These are phyloP conservation scores for Macrolepiota albuminosa DNA, from an alignment of 768 basidiomycete genomes.

Conservation along the genomic window DNA sequence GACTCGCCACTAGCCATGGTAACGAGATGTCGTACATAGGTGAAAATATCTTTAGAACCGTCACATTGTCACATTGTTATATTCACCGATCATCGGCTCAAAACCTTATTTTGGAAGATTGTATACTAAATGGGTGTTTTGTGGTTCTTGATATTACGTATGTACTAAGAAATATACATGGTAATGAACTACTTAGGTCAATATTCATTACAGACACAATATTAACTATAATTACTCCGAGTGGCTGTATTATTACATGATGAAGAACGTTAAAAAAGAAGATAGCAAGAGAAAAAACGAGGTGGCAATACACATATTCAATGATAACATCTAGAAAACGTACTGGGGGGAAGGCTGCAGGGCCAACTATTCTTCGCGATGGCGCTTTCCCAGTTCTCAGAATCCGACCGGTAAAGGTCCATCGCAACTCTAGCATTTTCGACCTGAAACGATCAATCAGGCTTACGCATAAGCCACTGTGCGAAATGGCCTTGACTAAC, in stretches of 20 bases:
- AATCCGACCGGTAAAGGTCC: slow-evolving; percentile 53
- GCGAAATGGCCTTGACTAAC: slow-evolving; percentile 38
- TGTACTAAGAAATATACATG: not conserved
- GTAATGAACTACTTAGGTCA: slow-evolving; percentile 1
- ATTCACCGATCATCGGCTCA: not conserved
- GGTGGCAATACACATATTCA: slow-evolving; percentile 22
- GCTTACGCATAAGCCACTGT: slow-evolving; percentile 6
- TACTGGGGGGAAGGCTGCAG: slow-evolving; percentile 67
- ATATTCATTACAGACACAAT: slow-evolving; percentile 7
- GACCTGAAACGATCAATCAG: slow-evolving; percentile 37
- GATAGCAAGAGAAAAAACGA: not conserved
- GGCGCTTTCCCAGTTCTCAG: slow-evolving; percentile 61
- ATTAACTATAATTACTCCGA: slow-evolving; percentile 1
- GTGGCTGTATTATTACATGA: not conserved
- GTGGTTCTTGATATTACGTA: not conserved
- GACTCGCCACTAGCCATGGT: slow-evolving; percentile 34
- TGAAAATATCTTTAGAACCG: not conserved
- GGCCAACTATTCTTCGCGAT: slow-evolving; percentile 68
- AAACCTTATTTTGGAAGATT: not conserved
- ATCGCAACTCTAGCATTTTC: slow-evolving; percentile 69
- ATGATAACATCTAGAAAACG: slow-evolving; percentile 76
- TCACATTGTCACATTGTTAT: not conserved
- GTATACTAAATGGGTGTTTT: not conserved
- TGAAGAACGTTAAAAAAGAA: not conserved
- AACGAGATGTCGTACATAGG: not conserved